A percentile compares a stretch with the other conserved stretches of the same genome.
phyloP scores from a whole-genome alignment of 805 yeast genomes.

The Tetrapisispora fleetii region DNA sequence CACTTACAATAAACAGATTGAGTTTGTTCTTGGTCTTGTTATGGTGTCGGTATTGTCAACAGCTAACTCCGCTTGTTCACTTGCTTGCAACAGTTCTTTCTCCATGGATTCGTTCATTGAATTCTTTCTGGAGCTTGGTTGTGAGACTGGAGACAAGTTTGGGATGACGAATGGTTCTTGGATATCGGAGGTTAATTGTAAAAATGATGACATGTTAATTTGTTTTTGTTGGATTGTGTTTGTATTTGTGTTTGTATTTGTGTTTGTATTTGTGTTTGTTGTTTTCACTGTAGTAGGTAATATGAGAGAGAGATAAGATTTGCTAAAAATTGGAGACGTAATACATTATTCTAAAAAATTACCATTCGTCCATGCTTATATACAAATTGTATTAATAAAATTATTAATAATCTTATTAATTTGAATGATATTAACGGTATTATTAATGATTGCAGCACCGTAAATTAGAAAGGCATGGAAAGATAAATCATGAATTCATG shows the following conservation, averaged over 20 bases:
- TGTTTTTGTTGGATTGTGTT: constrained; percentile 3
- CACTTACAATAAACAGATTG: background rate
- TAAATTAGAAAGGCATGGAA: no score
- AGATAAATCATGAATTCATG: background rate
- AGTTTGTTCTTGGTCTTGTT: constrained; percentile 5
- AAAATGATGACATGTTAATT: constrained; percentile 29
- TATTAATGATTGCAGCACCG: no score
- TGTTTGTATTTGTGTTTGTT: constrained; percentile 2
- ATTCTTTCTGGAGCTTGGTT: constrained; percentile 26
- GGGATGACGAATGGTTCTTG: constrained; percentile 59
- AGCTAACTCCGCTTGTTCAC: background rate
- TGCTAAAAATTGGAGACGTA: background rate
- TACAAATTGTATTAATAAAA: background rate
- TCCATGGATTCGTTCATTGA: constrained; percentile 7
- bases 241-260: constrained; percentile 1
- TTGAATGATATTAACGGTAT: no score
- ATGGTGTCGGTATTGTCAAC: background rate
- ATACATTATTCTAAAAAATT: background rate
- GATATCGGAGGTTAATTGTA: constrained; percentile 46
- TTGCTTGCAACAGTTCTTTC: background rate
- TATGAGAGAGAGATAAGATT: background rate
- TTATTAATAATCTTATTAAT: no score
- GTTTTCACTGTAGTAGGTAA: no score
- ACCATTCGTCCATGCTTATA: constrained; percentile 1
- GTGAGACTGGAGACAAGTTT: constrained; percentile 48